Base-by-base conservation (phyloP, 139 green algal genomes). In the Zygnema cylindricum region DNA sequence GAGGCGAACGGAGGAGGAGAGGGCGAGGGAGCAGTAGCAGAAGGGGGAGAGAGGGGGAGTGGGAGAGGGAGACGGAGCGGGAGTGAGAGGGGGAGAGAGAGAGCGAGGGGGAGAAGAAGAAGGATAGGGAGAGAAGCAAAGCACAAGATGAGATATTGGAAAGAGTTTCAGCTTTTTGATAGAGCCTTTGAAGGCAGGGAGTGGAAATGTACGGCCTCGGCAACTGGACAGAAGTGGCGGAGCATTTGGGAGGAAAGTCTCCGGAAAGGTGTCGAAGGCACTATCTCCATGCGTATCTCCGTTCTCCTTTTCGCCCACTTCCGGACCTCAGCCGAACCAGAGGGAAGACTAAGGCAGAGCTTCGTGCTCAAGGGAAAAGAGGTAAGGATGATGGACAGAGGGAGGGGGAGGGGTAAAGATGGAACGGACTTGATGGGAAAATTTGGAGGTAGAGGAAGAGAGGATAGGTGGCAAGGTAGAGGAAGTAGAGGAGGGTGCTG, bases 141-240 rank as follows among this genome's bases (percentile, higher is more conserved):
- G n/a, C n/a, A n/a, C n/a, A n/a, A n/a, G n/a, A n/a, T n/a, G n/a
- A n/a, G n/a, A n/a, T n/a, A n/a, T n/a, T n/a, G n/a, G n/a, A n/a
- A n/a, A n/a, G n/a, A n/a, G n/a, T n/a, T n/a, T n/a, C n/a, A n/a
- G n/a, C n/a, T n/a, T n/a, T n/a, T n/a, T n/a, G n/a, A n/a, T n/a
- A n/a, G n/a, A n/a, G n/a, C n/a, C n/a, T n/a, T n/a, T n/a, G n/a
- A 41, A 83, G 77, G 30, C 76, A 76, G 41, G 76, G 35, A 40
- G n/a, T 99, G 0, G 96, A 98, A 86, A 95, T 94, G 63, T 95
- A 93, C 87, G 96, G 97, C 16, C 88, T 98, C 41, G 96, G 96
- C 84, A 99, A 98, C 94, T 99, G 97, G 97, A 82, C 69, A 0
- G 94, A 95, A 23, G 93, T 99, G 41, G 82, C 82, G 30, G 83